Base-by-base conservation (phyloP, 2,329 filamentous ascomycete genomes). In the Madurella fahalii region DNA sequence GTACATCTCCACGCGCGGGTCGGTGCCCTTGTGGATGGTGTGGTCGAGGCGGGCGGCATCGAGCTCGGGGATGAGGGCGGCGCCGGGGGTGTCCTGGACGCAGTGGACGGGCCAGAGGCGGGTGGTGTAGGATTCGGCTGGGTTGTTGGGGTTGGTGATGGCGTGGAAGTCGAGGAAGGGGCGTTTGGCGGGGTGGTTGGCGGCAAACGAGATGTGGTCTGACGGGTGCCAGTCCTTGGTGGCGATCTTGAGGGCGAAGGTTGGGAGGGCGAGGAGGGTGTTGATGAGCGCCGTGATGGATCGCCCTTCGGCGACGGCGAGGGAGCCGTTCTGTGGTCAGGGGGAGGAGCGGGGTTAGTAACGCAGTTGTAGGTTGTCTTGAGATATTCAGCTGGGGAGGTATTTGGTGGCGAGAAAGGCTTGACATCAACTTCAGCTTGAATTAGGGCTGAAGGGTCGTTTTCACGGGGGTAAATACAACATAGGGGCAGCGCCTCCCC, bases 151-250 rank as follows among this genome's bases (percentile, higher is more conserved):
- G 71, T 92, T 89, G 50, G 67, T 67, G 66, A 96, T 84, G 2
- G 75, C 82, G 49, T 83, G 75, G 32, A 72, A 74, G 40, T 87
- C 86, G 34, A 78, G 74, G 68, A 89, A 96, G 0, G 93, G 83
- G 57, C 75, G 69, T 65, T 87, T 85, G 45, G 17, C n/a, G 7
- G 40, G 59, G 71, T 97, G 92, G 72, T 92, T 95, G 30, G 78
- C 74, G 12, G 91, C 90, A 71, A 99, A 99, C 41, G 93, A 96
- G 69, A 95, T 78, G 76, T 97, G 93, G 66, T 86, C 73, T 2
- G 65, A 62, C 0, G 94, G 94, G 68, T 99, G 94, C 77, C 84
- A 95, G 80, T 99, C 94, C 68, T 90, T 87, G n/a, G 93, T 96
- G 43, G 90, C 90, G 61, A 97, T 75, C 62, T 86, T 89, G 64